Base-by-base conservation (phyloP, 2,329 filamentous ascomycete species). In the Aspergillus japonicus region DNA sequence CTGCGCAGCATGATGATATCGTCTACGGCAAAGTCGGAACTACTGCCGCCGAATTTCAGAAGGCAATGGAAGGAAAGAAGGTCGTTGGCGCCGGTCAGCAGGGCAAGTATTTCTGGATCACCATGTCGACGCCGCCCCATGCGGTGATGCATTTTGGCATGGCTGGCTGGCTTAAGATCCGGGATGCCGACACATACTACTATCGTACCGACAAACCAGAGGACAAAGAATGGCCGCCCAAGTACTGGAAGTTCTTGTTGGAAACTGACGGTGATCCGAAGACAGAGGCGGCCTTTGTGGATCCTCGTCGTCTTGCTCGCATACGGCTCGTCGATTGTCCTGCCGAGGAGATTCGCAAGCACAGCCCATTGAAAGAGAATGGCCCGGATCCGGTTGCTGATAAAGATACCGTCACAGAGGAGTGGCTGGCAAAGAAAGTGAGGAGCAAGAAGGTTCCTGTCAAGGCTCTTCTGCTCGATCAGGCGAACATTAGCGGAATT, bases 91-190 rank as follows among this genome's bases (percentile, higher is more conserved):
- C 90, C 4, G 90, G 90, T 4, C 92, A 90, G 61, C 95, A 97
- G 73, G 95, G 95, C 10, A 99, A 98, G 83, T 98, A 98, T 73
- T 98, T 99, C 75, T 99, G 95, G 82, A 81, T 98, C 23, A 87
- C 91, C 42, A 90, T 91, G 85, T 83, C 85, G 26, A 83, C 84
- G 10, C 84, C 91, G 11, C 93, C 94, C 1, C 95, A 98, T 76
- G 85, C 90, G 0, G 86, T 98, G 31, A 92, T 96, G 87, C 92
- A 96, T 75, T 88, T 96, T 68, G 92, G 92, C 47, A 85, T 85
- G 83, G 79, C 81, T 16, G 87, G 95, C 6, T 98, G 95, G 95
- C 83, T 98, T 54, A 90, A 96, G 69, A 92, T 98, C 72, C 88
- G 85, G 64, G 87, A 88, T 62, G 88, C 91, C 59, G 86, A 88